Percentiles rank a stretch among this genome's conserved stretches.
Conservation (phyloP, 2,329 filamentous ascomycete species). For the Monosporascus sp. region DNA sequence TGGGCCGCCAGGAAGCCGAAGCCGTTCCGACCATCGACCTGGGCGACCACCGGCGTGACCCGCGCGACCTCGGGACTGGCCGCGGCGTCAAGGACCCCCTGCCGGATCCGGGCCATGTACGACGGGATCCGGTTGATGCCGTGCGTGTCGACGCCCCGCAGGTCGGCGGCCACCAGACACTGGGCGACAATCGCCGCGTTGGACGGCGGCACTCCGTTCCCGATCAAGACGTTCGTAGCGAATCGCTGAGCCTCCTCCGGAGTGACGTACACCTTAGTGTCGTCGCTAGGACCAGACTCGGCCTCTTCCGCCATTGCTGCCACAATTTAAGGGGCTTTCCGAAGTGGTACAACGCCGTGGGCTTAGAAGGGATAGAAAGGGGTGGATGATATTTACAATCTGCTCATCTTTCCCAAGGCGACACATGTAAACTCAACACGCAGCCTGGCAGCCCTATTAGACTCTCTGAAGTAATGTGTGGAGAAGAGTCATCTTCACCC, state of each 20-base stretch:
- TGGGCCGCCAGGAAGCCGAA: slow-evolving; percentile 72
- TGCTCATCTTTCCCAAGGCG: no score
- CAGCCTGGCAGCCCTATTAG: neutral
- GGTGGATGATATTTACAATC: no score
- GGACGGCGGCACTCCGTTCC: slow-evolving; percentile 52
- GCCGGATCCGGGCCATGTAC: slow-evolving; percentile 68
- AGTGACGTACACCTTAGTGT: slow-evolving; percentile 28
- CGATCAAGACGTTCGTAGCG: slow-evolving; percentile 49
- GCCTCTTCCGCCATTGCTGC: slow-evolving; percentile 18
- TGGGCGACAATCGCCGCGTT: slow-evolving; percentile 60
- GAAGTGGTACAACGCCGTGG: no score
- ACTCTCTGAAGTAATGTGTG: neutral
- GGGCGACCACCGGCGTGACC: slow-evolving; percentile 66
- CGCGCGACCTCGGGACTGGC: slow-evolving; percentile 55
- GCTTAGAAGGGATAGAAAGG: no score
- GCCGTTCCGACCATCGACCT: slow-evolving; percentile 62
- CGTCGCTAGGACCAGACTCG: slow-evolving; percentile 4
- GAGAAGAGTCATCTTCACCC: neutral
- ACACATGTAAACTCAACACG: neutral
- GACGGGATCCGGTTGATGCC: slow-evolving; percentile 73
- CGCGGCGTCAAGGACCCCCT: slow-evolving; percentile 59
- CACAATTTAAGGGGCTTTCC: no score
- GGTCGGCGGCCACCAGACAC: slow-evolving; percentile 68
- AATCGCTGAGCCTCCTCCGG: slow-evolving; percentile 40
- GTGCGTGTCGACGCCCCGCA: slow-evolving; percentile 75